Conservation (phyloP, 345 rosid species). For the Salix exigua region DNA sequence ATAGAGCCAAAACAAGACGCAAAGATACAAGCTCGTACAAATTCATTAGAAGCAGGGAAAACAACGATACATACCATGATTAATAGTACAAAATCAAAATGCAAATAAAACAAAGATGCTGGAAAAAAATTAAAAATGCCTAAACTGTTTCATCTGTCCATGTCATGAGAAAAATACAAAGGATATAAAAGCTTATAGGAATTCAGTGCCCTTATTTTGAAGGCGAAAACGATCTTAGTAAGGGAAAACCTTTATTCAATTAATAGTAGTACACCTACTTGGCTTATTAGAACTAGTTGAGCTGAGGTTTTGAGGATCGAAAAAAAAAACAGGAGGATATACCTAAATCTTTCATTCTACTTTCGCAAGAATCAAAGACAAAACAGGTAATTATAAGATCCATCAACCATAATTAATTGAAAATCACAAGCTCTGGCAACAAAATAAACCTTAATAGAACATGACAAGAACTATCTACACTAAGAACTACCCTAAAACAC, state of each 20-base stretch:
- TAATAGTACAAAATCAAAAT: not conserved
- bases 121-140: constrained; percentile 8
- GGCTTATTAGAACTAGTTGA: not conserved
- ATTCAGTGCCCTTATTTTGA: not conserved
- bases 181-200: not conserved
- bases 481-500: not conserved
- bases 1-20: not conserved
- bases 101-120: not conserved
- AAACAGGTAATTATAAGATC: not conserved
- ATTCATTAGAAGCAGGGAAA: not conserved
- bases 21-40: not conserved
- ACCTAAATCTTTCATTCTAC: not conserved
- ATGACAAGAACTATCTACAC: not conserved
- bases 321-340: not conserved
- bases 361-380: not conserved
- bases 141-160: constrained; percentile 7
- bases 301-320: not conserved
- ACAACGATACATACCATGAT: not conserved
- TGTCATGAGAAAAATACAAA: constrained; percentile 7
- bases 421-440: not conserved
- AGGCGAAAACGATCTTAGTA: not conserved
- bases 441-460: not conserved
- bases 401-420: not conserved
- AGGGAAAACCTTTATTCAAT: constrained; percentile 15
- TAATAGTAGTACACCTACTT: constrained; percentile 2